These are phyloP conservation scores for Gillenia trifoliata DNA, from an alignment of 306 rosid species.

Conservation along the genomic window DNA sequence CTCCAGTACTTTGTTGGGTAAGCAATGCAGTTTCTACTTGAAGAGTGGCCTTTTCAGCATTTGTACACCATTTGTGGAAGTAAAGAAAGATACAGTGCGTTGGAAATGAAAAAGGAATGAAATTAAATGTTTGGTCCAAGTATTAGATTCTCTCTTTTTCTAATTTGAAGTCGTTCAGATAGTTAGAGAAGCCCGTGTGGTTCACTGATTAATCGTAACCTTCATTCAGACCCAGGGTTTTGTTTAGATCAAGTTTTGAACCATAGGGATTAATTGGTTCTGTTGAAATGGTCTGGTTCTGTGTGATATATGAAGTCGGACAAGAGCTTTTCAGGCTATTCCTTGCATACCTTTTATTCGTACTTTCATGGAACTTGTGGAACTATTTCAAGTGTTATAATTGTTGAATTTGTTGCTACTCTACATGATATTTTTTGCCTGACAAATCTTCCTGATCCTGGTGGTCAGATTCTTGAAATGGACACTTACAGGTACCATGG, in stretches of 20 bases:
- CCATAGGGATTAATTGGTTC: background rate
- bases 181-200: background rate
- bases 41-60: background rate
- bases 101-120: background rate
- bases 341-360: background rate
- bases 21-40: background rate
- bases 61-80: background rate
- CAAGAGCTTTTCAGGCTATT: background rate
- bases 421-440: conserved; percentile 10
- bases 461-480: conserved; percentile 89
- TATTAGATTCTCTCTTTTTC: background rate
- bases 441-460: conserved; percentile 20
- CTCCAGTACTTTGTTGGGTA: background rate
- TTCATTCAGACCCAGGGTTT: background rate
- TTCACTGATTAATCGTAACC: background rate
- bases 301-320: background rate
- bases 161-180: background rate
- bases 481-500: conserved; percentile 98
- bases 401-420: conserved; percentile 4
- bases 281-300: background rate
- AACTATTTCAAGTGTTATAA: background rate
- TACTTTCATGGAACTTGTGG: background rate
- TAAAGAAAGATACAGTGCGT: background rate
- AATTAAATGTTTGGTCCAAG: background rate
- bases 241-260: background rate